Evolutionary conservation across 2,329 filamentous ascomycete species (phyloP).

Genomic region (Trichoderma sp.): DNA sequence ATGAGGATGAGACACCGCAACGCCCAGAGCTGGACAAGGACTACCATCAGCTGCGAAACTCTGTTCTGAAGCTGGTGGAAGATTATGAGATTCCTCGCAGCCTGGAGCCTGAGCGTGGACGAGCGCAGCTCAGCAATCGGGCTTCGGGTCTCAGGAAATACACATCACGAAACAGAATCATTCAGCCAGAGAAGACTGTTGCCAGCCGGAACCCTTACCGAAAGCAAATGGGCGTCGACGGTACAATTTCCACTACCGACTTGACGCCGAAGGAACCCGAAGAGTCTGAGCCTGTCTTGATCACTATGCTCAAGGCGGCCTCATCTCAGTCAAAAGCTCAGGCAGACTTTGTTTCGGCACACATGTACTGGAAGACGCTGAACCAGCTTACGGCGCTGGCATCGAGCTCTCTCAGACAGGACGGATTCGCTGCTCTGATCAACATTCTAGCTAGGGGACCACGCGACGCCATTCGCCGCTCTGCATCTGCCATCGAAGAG

Average conservation of each 20-base stretch:
- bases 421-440: conserved; percentile 71
- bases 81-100: conserved; percentile 78
- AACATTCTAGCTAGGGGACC: conserved; percentile 74
- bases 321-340: conserved; percentile 75
- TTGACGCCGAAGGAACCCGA: conserved; percentile 31
- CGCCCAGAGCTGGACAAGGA: conserved; percentile 71
- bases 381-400: conserved; percentile 68
- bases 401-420: conserved; percentile 61
- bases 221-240: conserved; percentile 32
- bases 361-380: conserved; percentile 82
- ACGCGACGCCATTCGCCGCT: conserved; percentile 67
- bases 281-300: conserved; percentile 56
- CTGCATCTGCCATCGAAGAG: conserved; percentile 71
- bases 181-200: conserved; percentile 52
- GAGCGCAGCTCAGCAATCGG: conserved; percentile 70
- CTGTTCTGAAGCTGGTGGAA: conserved; percentile 76
- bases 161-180: conserved; percentile 60
- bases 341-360: conserved; percentile 80
- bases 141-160: conserved; percentile 63
- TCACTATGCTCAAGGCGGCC: conserved; percentile 75
- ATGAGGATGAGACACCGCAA: conserved; percentile 62
- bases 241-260: conserved; percentile 17
- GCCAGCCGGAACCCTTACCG: conserved; percentile 62
- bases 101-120: conserved; percentile 59
- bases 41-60: conserved; percentile 78